Conservation (phyloP, 257 asterid species). For the Echites panduratus region DNA sequence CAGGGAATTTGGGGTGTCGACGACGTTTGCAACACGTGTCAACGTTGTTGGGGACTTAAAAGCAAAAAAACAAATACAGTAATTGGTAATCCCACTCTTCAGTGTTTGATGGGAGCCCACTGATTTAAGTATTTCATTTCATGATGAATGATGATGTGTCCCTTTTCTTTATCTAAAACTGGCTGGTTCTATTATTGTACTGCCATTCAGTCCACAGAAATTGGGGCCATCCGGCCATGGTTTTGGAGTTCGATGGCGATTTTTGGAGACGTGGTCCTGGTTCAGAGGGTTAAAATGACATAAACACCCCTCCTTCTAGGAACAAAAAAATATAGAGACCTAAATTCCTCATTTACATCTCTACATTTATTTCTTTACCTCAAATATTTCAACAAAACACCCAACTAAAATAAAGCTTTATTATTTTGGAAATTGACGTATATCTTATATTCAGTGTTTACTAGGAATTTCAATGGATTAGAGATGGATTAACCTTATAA, state of each 20-base stretch:
- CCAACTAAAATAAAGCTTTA: too few species aligned
- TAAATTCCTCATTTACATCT: too few species aligned
- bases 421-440: too few species aligned
- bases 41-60: neutral
- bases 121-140: conserved; percentile 10
- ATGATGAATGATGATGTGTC: neutral
- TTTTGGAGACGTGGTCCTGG: conserved; percentile 9
- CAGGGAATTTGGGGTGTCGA: conserved; percentile 21
- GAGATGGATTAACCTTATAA: too few species aligned
- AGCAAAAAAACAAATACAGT: conserved; percentile 7
- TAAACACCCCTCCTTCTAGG: neutral
- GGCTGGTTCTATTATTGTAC: neutral
- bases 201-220: conserved; percentile 21
- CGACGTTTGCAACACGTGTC: conserved; percentile 29
- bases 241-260: conserved; percentile 9
- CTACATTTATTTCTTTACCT: too few species aligned
- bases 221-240: conserved; percentile 25
- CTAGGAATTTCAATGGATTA: too few species aligned
- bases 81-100: conserved; percentile 17
- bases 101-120: conserved; percentile 18
- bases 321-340: too few species aligned
- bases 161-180: too few species aligned
- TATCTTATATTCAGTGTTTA: too few species aligned
- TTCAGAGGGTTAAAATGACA: conserved; percentile 21
- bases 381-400: too few species aligned